phyloP scores from a whole-genome alignment of 2,329 filamentous ascomycete species.

The Microascus cirrosus region DNA sequence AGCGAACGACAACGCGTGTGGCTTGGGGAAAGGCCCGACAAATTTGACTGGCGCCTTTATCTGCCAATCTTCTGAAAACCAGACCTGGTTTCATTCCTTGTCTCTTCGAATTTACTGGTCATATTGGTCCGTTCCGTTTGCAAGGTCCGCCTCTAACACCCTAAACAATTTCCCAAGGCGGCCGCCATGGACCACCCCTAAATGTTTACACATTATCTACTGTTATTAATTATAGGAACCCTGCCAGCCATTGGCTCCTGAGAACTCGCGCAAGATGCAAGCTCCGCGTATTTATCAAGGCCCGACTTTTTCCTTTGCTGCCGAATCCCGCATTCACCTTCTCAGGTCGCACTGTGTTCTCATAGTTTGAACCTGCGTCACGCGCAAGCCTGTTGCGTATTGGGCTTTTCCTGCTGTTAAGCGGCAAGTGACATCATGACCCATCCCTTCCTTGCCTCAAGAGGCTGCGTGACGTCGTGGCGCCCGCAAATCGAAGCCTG shows the following conservation, averaged over 20 bases:
- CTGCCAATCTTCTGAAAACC: background rate
- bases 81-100: background rate
- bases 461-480: background rate
- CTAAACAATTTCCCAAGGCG: too few species aligned
- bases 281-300: too few species aligned
- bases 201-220: too few species aligned
- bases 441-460: background rate
- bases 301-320: too few species aligned
- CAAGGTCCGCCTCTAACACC: background rate
- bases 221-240: too few species aligned
- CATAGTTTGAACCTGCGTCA: conserved; percentile 8
- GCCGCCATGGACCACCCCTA: too few species aligned
- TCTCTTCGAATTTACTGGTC: background rate
- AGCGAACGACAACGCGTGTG: too few species aligned
- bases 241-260: too few species aligned
- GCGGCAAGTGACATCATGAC: background rate
- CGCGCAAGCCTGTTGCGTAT: conserved; percentile 9
- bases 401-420: background rate
- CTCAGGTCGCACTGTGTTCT: background rate
- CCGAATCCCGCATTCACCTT: background rate
- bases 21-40: too few species aligned
- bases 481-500: background rate
- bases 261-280: too few species aligned
- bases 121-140: background rate
- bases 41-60: too few species aligned